Evolutionary conservation across 495 filamentous ascomycete species (phyloP).

Genomic region (Parathielavia hyrcaniae): DNA sequence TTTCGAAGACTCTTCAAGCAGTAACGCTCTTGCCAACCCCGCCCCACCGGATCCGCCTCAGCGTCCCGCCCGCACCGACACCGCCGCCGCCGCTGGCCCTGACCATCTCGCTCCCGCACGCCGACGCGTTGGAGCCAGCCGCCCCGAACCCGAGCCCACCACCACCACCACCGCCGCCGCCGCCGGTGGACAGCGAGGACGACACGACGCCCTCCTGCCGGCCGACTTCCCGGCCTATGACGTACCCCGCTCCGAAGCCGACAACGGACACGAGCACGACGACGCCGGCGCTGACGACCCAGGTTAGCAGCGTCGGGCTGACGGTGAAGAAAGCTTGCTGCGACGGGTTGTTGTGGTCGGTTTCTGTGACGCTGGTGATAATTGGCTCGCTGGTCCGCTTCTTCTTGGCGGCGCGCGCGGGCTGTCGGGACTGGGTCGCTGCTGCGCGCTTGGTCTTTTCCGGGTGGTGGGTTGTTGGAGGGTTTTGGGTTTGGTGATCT

Average conservation of each 20-base stretch:
- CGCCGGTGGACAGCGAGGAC: constrained; percentile 22
- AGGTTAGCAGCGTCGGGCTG: constrained; percentile 75
- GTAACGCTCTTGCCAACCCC: constrained; percentile 37
- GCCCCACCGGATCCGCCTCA: constrained; percentile 47
- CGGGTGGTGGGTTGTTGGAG: constrained; percentile 44
- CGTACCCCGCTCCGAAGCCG: constrained; percentile 90
- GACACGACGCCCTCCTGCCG: constrained; percentile 50
- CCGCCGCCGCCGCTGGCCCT: constrained; percentile 27
- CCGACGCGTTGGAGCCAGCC: constrained; percentile 13
- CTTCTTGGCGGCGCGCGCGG: constrained; percentile 49
- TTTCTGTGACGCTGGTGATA: background rate
- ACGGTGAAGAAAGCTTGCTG: constrained; percentile 30
- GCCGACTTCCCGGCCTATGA: constrained; percentile 76
- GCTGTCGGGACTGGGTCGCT: constrained; percentile 30
- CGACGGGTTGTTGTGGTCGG: background rate
- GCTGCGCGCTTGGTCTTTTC: constrained; percentile 48
- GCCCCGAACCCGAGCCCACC: constrained; percentile 29
- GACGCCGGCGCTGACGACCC: constrained; percentile 87
- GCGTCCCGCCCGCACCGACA: constrained; percentile 30
- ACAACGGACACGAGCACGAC: constrained; percentile 87
- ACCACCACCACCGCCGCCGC: too few relatives aligned
- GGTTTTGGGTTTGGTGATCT: constrained; percentile 26
- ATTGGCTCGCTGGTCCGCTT: constrained; percentile 35
- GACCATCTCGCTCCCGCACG: constrained; percentile 44
- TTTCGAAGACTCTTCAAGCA: constrained; percentile 26